A percentile compares a stretch with the other conserved stretches of the same genome.
phyloP scores from a whole-genome alignment of 148 eudicot genomes.

The Camellia granthamiana region DNA sequence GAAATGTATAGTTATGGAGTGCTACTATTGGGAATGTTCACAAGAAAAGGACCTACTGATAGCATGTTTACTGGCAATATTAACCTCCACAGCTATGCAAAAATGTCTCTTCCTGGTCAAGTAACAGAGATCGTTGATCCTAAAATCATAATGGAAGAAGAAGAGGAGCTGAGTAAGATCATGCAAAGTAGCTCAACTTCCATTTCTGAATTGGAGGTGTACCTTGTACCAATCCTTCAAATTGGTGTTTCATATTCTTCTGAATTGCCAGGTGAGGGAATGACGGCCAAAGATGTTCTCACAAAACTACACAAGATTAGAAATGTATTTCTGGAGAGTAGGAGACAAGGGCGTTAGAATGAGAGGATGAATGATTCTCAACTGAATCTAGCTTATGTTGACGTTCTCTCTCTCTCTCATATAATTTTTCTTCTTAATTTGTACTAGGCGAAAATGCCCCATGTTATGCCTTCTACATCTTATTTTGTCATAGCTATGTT shows the following conservation, averaged over 20 bases:
- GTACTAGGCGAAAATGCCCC: no score
- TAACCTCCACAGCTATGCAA: constrained; percentile 11
- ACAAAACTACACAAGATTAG: background rate
- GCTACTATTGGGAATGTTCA: constrained; percentile 11
- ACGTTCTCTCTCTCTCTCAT: no score
- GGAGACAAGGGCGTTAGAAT: background rate
- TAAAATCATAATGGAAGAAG: background rate
- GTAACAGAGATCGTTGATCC: constrained; percentile 17
- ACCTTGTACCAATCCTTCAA: constrained; percentile 8
- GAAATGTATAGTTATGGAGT: constrained; percentile 23
- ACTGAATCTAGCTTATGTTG: background rate
- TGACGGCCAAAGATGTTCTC: constrained; percentile 7
- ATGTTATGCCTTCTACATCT: no score
- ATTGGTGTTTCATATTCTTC: constrained; percentile 15
- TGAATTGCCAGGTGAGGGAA: constrained; percentile 18
- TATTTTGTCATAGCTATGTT: no score
- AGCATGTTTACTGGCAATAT: background rate
- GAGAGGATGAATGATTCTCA: background rate
- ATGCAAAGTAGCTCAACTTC: background rate
- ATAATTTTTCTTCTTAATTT: no score
- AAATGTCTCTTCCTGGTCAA: background rate
- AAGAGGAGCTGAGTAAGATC: background rate
- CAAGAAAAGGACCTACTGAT: constrained; percentile 15
- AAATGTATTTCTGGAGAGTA: background rate
- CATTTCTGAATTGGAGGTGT: background rate